These are phyloP conservation scores for Tulasnella calospora DNA, from an alignment of 768 basidiomycete species.

Conservation along the genomic window DNA sequence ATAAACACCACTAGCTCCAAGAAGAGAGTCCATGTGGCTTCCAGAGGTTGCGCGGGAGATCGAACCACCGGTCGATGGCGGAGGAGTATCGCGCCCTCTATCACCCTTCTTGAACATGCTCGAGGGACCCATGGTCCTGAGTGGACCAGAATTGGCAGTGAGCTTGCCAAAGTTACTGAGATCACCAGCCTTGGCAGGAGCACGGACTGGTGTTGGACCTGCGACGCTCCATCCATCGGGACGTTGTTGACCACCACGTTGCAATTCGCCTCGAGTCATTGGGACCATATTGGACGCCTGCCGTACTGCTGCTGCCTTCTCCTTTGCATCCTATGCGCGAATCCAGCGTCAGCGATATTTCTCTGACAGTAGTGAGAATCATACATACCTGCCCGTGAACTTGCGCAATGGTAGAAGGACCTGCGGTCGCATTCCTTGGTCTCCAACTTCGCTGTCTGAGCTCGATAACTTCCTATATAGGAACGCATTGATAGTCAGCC, in stretches of 20 bases:
- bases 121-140: conserved; percentile 76
- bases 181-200: conserved; percentile 75
- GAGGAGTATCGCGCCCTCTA: conserved; percentile 50
- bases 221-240: conserved; percentile 84
- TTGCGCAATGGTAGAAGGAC: conserved; percentile 71
- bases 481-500: neutral
- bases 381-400: conserved; percentile 75
- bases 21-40: conserved; percentile 85
- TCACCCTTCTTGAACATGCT: conserved; percentile 75
- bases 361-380: conserved; percentile 10
- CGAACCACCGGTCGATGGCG: conserved; percentile 32
- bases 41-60: conserved; percentile 71
- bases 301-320: conserved; percentile 50
- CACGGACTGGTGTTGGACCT: conserved; percentile 44
- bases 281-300: conserved; percentile 56
- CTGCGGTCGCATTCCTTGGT: conserved; percentile 61
- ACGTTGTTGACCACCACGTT: conserved; percentile 68
- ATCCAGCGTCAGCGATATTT: neutral
- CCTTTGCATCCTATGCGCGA: conserved; percentile 63
- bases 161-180: conserved; percentile 78
- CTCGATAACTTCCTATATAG: conserved; percentile 77
- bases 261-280: conserved; percentile 87
- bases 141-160: conserved; percentile 57
- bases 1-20: conserved; percentile 52
- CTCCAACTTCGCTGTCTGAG: conserved; percentile 80